Percentiles rank a stretch among this genome's conserved stretches.
Conservation (phyloP, 805 yeast genomes). For the Maudiozyma barnettii region DNA sequence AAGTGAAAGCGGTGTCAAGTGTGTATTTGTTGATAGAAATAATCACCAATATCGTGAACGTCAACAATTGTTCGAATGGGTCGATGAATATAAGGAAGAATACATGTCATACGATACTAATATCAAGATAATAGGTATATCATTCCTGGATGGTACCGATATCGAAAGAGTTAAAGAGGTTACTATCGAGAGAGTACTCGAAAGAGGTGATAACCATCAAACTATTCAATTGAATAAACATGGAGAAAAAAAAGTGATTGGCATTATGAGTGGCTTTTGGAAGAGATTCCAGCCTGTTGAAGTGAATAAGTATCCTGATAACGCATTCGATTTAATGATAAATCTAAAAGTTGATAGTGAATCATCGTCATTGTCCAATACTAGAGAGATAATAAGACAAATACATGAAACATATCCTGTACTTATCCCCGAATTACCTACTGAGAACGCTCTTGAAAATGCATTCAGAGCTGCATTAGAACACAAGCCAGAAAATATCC, state of each 20-base stretch:
- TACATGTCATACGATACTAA: slow-evolving; percentile 36
- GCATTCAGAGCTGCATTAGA: slow-evolving; percentile 47
- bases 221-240: slow-evolving; percentile 49
- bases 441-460: slow-evolving; percentile 31
- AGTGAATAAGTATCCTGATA: slow-evolving; percentile 45
- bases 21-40: slow-evolving; percentile 73
- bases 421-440: slow-evolving; percentile 34
- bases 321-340: slow-evolving; percentile 54
- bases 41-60: slow-evolving; percentile 71
- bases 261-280: slow-evolving; percentile 68
- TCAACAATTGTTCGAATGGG: slow-evolving; percentile 47
- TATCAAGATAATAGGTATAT: slow-evolving; percentile 55
- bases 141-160: slow-evolving; percentile 40
- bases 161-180: slow-evolving; percentile 36
- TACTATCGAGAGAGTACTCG: slow-evolving; percentile 50
- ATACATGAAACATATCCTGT: slow-evolving; percentile 37
- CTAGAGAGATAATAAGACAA: slow-evolving; percentile 33
- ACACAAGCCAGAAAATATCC: slow-evolving; percentile 43
- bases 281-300: slow-evolving; percentile 57
- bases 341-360: slow-evolving; percentile 39
- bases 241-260: slow-evolving; percentile 41
- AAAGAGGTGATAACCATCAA: slow-evolving; percentile 84
- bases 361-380: slow-evolving; percentile 41
- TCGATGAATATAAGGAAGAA: slow-evolving; percentile 34
- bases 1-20: slow-evolving; percentile 27